Percentiles rank a stretch among this genome's conserved stretches.
Evolutionary conservation across 108 stramenopile genomes (phyloP).

Genomic region (Ochromonas danica): DNA sequence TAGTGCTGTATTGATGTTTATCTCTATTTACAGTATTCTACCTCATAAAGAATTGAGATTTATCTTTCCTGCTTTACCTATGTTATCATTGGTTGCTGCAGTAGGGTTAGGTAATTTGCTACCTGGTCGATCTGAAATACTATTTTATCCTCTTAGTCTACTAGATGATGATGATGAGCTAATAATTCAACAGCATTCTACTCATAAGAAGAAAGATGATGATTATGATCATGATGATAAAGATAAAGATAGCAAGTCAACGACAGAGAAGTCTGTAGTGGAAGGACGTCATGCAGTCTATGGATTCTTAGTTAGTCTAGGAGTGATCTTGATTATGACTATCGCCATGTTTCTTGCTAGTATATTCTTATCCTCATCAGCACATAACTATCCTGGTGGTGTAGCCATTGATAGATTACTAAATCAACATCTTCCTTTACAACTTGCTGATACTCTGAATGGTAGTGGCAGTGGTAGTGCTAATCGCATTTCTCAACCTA

Average conservation of each 20-base stretch:
- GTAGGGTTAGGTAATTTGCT: slow-evolving; percentile 63
- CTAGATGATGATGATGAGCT: background rate
- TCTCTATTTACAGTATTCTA: slow-evolving; percentile 72
- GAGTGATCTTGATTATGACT: background rate
- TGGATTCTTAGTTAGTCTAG: background rate
- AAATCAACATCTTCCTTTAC: background rate
- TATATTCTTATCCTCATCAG: background rate
- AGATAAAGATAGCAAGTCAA: background rate
- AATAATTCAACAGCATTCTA: background rate
- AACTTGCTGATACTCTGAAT: background rate
- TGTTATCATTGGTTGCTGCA: slow-evolving; percentile 76
- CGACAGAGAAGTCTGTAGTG: background rate
- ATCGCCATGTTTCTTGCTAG: background rate
- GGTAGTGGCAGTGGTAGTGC: background rate
- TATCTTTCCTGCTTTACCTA: slow-evolving; percentile 80
- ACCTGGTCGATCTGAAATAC: too few relatives aligned
- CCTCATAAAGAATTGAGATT: slow-evolving; percentile 96
- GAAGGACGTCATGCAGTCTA: background rate
- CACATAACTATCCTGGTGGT: slow-evolving; percentile 38
- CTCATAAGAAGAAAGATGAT: background rate
- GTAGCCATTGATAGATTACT: background rate
- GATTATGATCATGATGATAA: background rate
- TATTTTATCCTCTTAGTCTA: background rate
- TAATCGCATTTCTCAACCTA: background rate
- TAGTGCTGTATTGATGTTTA: too few relatives aligned